Conservation (phyloP, 2,329 filamentous ascomycete species). For the Apiospora marii region DNA sequence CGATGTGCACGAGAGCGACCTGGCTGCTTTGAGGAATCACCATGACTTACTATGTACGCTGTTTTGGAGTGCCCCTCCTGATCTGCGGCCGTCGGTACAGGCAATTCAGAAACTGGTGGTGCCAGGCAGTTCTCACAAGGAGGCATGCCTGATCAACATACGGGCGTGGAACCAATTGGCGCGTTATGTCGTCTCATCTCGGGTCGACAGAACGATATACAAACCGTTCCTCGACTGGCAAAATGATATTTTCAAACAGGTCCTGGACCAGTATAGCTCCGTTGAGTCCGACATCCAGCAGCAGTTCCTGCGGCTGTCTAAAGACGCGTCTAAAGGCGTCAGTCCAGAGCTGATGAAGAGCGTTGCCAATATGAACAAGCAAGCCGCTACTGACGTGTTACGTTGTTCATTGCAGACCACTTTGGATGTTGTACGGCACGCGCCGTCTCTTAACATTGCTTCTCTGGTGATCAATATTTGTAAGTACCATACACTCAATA, state of each 20-base stretch:
- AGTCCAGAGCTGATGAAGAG: constrained; percentile 55
- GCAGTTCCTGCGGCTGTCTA: constrained; percentile 59
- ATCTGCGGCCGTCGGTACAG: constrained; percentile 59
- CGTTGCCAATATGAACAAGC: constrained; percentile 61
- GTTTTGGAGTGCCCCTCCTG: constrained; percentile 68
- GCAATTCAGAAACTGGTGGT: constrained; percentile 67
- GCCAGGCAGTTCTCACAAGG: constrained; percentile 69
- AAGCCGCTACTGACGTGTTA: constrained; percentile 61
- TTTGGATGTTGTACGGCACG: constrained; percentile 58
- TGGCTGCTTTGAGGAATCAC: constrained; percentile 72
- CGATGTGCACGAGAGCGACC: constrained; percentile 64
- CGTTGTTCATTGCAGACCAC: constrained; percentile 57
- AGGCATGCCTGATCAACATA: constrained; percentile 70
- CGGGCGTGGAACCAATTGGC: constrained; percentile 70
- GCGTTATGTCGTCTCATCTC: constrained; percentile 61
- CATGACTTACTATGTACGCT: constrained; percentile 73
- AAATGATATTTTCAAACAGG: constrained; percentile 62
- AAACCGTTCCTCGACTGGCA: constrained; percentile 64
- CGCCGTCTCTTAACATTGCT: constrained; percentile 54
- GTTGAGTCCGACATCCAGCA: constrained; percentile 64
- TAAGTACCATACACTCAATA: constrained; percentile 31
- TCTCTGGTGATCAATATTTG: constrained; percentile 58
- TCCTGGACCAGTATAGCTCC: constrained; percentile 64
- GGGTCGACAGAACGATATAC: constrained; percentile 50
- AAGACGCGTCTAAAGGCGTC: constrained; percentile 45